Evolutionary conservation across 805 yeast genomes (phyloP), one percentile per base, ranked within the genome.

Genomic region (Hanseniaspora guilliermondii): DNA sequence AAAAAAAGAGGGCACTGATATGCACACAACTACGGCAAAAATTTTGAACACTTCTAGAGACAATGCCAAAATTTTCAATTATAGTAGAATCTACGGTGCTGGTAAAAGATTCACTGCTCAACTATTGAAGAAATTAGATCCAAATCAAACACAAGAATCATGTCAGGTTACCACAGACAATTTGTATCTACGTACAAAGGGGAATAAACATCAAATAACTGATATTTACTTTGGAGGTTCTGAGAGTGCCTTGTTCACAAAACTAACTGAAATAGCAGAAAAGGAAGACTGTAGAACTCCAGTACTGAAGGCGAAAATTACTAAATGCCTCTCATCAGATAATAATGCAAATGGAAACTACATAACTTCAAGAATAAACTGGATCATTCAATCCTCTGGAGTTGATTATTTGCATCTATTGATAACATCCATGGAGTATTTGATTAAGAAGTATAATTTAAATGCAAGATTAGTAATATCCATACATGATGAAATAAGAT

Each of bases 371-470:
- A 70, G 99, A 62, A 83, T 89, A 58, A 93, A 93, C 63, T 93
- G 99, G 99, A 87, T 96, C 0, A 93, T 93, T 64, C 99, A 93
- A 66, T 87, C 96, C 22, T 87, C 96, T 1, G 99, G 98, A 37
- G 99, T 94, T 19, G 98, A 93, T 65, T 93, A 94, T 63, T 72
- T 93, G 52, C 99, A 93, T 65, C 65, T 93, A 40, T 66, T 93
- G 57, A 75, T 91, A 48, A 78, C 87, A 4, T 79, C 96, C 0
- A 89, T 94, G 97, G 85, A 87, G 56, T 87, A 88, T 61, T 72
- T 93, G 60, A 72, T 78, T 40, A 74, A 78, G 39, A 76, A 73
- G 57, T 91, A 80, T 66, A 63, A 71, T 3, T 70, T 94, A 11
- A 76, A 83, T 36, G 95, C 95, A 0, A 70, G 99, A 50, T 72